Percentiles rank a stretch among this genome's conserved stretches.
Conservation (phyloP, 495 filamentous ascomycete genomes). For the Hypoxylon intermedium region DNA sequence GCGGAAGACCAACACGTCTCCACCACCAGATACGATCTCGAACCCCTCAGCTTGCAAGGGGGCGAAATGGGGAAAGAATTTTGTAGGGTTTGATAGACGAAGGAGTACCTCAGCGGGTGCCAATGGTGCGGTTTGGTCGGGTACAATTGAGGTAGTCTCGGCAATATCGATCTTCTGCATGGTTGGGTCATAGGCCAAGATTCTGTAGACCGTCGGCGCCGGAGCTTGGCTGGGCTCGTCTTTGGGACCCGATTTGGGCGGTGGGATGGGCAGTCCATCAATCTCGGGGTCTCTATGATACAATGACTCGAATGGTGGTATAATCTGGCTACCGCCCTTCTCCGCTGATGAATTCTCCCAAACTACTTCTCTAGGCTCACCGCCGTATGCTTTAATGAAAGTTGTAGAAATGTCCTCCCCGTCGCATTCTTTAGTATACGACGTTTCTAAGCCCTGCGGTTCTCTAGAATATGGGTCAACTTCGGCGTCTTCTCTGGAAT, state of each 20-base stretch:
- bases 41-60: constrained; percentile 71
- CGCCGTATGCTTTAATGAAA: constrained; percentile 40
- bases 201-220: constrained; percentile 66
- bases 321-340: constrained; percentile 6
- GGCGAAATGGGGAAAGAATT: constrained; percentile 73
- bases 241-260: constrained; percentile 5
- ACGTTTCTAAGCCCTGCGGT: constrained; percentile 48
- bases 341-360: constrained; percentile 4
- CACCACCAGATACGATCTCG: constrained; percentile 73
- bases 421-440: constrained; percentile 46
- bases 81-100: constrained; percentile 71
- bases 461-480: constrained; percentile 47
- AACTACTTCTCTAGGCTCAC: constrained; percentile 16
- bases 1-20: constrained; percentile 75
- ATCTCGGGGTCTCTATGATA: constrained; percentile 35
- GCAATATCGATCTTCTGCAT: constrained; percentile 65
- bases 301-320: constrained; percentile 20
- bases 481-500: constrained; percentile 27
- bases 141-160: constrained; percentile 66
- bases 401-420: constrained; percentile 24
- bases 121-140: constrained; percentile 51
- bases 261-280: constrained; percentile 29
- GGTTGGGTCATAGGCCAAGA: constrained; percentile 75
- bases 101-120: constrained; percentile 69
- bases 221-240: constrained; percentile 12